Evolutionary conservation across 805 yeast species (phyloP), one percentile per base, ranked within the genome.

Genomic region (Naumovozyma dairenensis): DNA sequence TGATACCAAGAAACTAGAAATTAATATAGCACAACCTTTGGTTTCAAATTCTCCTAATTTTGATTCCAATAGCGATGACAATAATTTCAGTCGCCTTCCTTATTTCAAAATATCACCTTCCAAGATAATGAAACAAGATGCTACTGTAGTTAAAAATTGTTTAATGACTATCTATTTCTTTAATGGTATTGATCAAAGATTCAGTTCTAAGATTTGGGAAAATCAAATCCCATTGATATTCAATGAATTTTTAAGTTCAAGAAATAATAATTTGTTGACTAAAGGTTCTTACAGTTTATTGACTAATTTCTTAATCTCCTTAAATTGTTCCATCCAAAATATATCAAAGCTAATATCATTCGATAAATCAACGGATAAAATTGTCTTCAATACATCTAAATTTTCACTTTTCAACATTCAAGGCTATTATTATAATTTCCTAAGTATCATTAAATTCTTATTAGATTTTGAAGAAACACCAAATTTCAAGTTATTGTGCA

Each of bases 391-490:
- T 29, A 35, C 34, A 7, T 34, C 36, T 13, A 45, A 38, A 12
- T 33, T 53, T 12, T 51, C 59, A 5, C 36, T 55, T 27, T 53
- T 55, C 35, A 51, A 50, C 29, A 31, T 55, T 12, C 57, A 56
- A 37, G 55, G 55, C 5, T 52, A 44, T 24, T 54, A 48, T 30
- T 53, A 47, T 31, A 51, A 53, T 35, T 56, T 54, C 28, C 32
- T 56, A 10, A 39, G 48, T 14, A 38, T 56, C 13, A 40, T 56
- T 3, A 54, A 56, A 36, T 56, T 54, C 29, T 39, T 56, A 3
- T 32, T 49, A 19, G 59, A 56, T 39, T 56, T 54, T 32, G 60
- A 56, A 32, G 34, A 36, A n/a, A 53, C 55, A 12, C 60, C 59
- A 9, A 56, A 56, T 35, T 56, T 56, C 29, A 56, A 56, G 31